Conservation (phyloP, 2,329 filamentous ascomycete genomes). For the Penicillium italicum region DNA sequence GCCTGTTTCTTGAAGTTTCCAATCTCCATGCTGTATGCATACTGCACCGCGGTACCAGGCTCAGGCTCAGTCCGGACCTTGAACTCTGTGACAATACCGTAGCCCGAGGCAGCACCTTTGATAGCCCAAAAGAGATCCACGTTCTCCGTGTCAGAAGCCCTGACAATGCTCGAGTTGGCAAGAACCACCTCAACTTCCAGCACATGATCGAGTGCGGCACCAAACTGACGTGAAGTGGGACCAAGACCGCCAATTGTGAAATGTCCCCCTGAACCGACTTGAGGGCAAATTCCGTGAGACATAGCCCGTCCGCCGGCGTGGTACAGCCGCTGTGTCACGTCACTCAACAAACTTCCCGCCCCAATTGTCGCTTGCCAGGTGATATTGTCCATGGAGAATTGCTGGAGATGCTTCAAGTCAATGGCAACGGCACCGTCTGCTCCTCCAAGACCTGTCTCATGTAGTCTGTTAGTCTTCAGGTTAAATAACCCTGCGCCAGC, state of each 20-base stretch:
- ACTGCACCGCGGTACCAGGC: conserved; percentile 50
- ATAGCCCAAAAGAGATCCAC: conserved; percentile 37
- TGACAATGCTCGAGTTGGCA: conserved; percentile 36
- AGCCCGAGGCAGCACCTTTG: conserved; percentile 36
- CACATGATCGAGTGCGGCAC: conserved; percentile 51
- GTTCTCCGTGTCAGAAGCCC: conserved; percentile 29
- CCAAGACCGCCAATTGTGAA: conserved; percentile 38
- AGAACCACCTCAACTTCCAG: conserved; percentile 48
- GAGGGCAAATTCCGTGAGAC: conserved; percentile 35
- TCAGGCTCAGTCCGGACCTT: conserved; percentile 36
- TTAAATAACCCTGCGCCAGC: rapidly evolving
- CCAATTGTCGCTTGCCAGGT: conserved; percentile 36
- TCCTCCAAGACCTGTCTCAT: conserved; percentile 14
- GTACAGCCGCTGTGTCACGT: conserved; percentile 25
- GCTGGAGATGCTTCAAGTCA: conserved; percentile 30
- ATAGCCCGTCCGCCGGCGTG: conserved; percentile 30
- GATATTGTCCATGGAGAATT: conserved; percentile 31
- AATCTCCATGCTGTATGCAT: conserved; percentile 54
- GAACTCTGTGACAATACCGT: conserved; percentile 42
- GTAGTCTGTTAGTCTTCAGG: not conserved
- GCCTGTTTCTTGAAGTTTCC: conserved; percentile 25
- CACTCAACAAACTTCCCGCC: conserved; percentile 28
- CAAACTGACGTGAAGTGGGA: conserved; percentile 47
- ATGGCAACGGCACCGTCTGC: conserved; percentile 30
- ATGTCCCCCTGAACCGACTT: conserved; percentile 38